Evolutionary conservation across 345 rosid genomes (phyloP).

Genomic region (Euphorbia pulcherrima): DNA sequence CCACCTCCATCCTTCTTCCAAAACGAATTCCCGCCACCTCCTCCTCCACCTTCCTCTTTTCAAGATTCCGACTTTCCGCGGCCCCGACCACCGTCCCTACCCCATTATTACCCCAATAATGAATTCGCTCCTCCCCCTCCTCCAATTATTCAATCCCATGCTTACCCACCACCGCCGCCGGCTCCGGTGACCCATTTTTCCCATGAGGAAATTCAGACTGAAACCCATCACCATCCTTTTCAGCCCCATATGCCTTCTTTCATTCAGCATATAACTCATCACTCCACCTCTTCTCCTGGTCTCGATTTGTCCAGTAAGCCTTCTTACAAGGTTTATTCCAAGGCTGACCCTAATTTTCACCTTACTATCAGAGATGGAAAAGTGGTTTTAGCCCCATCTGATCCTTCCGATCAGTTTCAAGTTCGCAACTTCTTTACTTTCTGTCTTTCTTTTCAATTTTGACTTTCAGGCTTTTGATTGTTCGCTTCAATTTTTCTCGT

Average conservation of each 20-base stretch:
- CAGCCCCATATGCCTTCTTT: constrained; percentile 39
- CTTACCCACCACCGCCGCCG: constrained; percentile 31
- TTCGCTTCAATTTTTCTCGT: neutral
- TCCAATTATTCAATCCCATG: constrained; percentile 9
- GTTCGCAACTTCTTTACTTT: constrained; percentile 23
- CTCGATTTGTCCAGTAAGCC: constrained; percentile 41
- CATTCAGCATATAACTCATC: constrained; percentile 30
- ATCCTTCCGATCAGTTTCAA: constrained; percentile 60
- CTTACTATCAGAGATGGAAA: constrained; percentile 58
- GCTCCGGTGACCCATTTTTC: constrained; percentile 46
- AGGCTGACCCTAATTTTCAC: constrained; percentile 51
- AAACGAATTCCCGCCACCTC: constrained; percentile 8
- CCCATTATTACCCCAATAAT: too few species aligned
- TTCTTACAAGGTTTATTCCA: constrained; percentile 53
- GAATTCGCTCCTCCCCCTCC: constrained; percentile 22
- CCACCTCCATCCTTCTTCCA: constrained; percentile 26
- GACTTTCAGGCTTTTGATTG: too few species aligned
- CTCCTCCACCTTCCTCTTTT: too few species aligned
- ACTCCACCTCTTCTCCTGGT: constrained; percentile 29
- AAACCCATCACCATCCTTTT: too few species aligned
- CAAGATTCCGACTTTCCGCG: too few species aligned
- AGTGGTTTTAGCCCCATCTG: constrained; percentile 55
- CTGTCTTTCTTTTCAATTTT: too few species aligned
- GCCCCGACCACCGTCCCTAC: too few species aligned
- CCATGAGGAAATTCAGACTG: too few species aligned